These are phyloP conservation scores for Tolypocladium inflatum DNA, from an alignment of 2,329 filamentous ascomycete species.

Conservation along the genomic window DNA sequence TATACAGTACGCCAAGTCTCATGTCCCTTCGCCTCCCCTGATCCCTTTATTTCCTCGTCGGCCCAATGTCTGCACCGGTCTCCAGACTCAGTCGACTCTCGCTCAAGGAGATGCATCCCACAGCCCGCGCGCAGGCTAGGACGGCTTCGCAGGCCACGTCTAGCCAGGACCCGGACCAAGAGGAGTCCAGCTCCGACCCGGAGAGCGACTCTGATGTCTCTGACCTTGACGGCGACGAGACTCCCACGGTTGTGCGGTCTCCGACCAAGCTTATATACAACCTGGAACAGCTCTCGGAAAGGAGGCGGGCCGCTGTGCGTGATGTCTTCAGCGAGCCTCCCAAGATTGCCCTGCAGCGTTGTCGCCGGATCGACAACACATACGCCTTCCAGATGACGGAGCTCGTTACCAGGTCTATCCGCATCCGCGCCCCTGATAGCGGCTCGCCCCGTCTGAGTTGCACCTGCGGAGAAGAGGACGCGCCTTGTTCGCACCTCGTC, in stretches of 20 bases:
- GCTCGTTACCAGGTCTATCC: slow-evolving; percentile 39
- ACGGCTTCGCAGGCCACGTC: slow-evolving; percentile 5
- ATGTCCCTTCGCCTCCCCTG: neutral
- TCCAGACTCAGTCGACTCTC: slow-evolving; percentile 17
- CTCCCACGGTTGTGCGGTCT: slow-evolving; percentile 21
- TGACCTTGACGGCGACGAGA: slow-evolving; percentile 23
- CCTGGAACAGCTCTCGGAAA: slow-evolving; percentile 26
- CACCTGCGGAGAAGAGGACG: slow-evolving; percentile 28
- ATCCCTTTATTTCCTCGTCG: neutral
- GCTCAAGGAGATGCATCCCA: slow-evolving; percentile 18
- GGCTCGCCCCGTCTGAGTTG: slow-evolving; percentile 33
- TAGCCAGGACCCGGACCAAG: slow-evolving; percentile 1
- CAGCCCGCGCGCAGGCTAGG: slow-evolving; percentile 9
- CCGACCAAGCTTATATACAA: slow-evolving; percentile 30
- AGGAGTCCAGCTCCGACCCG: slow-evolving; percentile 17
- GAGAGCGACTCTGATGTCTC: slow-evolving; percentile 19
- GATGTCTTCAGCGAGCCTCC: slow-evolving; percentile 38
- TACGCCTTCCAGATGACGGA: slow-evolving; percentile 50
- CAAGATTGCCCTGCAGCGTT: slow-evolving; percentile 39
- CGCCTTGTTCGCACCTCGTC: slow-evolving; percentile 40
- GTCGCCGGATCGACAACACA: slow-evolving; percentile 35
- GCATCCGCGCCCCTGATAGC: slow-evolving; percentile 33
- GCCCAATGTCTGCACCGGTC: slow-evolving; percentile 16
- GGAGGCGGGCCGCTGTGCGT: slow-evolving; percentile 27
- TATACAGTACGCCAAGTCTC: neutral